Evolutionary conservation across 148 eudicot genomes (phyloP).

Genomic region (Rhododendron williamsianum): DNA sequence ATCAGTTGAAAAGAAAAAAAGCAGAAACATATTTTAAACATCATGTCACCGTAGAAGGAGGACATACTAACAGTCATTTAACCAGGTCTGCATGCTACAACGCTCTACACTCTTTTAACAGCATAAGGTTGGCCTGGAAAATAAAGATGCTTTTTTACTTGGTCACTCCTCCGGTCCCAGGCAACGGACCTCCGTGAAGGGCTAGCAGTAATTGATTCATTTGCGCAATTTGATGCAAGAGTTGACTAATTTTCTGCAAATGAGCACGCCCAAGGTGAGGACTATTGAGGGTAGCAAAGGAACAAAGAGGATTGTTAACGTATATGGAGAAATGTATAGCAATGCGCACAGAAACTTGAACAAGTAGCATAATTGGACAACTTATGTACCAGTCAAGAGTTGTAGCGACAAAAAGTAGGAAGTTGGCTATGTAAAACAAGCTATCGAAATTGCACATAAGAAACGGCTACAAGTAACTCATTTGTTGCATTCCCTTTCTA

Average conservation of each 20-base stretch:
- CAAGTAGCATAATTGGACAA: background rate
- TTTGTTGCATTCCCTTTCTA: background rate
- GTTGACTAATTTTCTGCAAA: constrained; percentile 57
- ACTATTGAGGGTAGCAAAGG: background rate
- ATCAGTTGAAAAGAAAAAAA: too few species aligned
- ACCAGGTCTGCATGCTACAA: background rate
- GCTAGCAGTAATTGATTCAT: constrained; percentile 44
- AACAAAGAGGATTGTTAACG: background rate
- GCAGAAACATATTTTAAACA: background rate
- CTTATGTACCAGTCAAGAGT: background rate
- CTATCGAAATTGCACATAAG: background rate
- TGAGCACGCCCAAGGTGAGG: constrained; percentile 6
- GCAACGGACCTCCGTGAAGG: constrained; percentile 26
- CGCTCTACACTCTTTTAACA: background rate
- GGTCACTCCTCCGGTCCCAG: constrained; percentile 18
- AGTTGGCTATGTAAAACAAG: background rate
- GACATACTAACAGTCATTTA: background rate
- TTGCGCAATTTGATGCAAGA: constrained; percentile 44
- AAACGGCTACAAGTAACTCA: background rate
- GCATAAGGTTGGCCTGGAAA: background rate
- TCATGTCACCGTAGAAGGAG: too few species aligned
- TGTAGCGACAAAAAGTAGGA: background rate
- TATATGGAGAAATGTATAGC: background rate
- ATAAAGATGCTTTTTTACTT: background rate
- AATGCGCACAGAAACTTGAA: background rate